phyloP scores from a whole-genome alignment of 805 yeast genomes.

The Alloascoidea africana region DNA sequence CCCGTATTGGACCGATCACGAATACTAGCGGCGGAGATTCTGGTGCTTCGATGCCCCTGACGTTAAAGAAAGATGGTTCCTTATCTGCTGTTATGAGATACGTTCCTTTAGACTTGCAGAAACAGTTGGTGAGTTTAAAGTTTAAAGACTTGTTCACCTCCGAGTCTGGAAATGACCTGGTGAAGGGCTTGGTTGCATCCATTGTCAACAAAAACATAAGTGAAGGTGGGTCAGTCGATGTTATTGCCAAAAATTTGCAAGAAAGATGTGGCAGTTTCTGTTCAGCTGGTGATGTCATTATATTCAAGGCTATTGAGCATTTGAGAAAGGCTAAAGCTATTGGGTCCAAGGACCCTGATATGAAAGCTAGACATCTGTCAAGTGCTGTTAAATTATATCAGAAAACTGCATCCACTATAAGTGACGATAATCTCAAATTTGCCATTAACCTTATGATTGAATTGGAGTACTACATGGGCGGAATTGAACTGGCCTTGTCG shows the following conservation, averaged over 20 bases:
- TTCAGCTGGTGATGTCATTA: constrained; percentile 82
- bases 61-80: constrained; percentile 20
- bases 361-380: constrained; percentile 45
- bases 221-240: constrained; percentile 86
- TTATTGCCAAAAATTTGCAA: constrained; percentile 75
- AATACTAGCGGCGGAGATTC: constrained; percentile 17
- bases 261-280: constrained; percentile 92
- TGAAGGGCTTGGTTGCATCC: constrained; percentile 78
- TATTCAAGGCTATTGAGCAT: constrained; percentile 88
- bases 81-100: constrained; percentile 58
- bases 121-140: constrained; percentile 45
- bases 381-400: constrained; percentile 67
- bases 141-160: constrained; percentile 74
- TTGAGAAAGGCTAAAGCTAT: constrained; percentile 73
- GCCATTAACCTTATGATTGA: constrained; percentile 67
- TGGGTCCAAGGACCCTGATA: constrained; percentile 58
- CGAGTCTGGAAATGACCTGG: constrained; percentile 40
- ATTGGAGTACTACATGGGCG: constrained; percentile 69
- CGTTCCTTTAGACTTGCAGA: constrained; percentile 52
- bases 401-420: constrained; percentile 63
- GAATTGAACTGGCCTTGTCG: constrained; percentile 66
- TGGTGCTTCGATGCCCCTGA: constrained; percentile 2
- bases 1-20: constrained; percentile 14
- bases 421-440: constrained; percentile 67
- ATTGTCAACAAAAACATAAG: constrained; percentile 79